Base-by-base conservation (phyloP, 345 rosid species). In the Acer saccharum region DNA sequence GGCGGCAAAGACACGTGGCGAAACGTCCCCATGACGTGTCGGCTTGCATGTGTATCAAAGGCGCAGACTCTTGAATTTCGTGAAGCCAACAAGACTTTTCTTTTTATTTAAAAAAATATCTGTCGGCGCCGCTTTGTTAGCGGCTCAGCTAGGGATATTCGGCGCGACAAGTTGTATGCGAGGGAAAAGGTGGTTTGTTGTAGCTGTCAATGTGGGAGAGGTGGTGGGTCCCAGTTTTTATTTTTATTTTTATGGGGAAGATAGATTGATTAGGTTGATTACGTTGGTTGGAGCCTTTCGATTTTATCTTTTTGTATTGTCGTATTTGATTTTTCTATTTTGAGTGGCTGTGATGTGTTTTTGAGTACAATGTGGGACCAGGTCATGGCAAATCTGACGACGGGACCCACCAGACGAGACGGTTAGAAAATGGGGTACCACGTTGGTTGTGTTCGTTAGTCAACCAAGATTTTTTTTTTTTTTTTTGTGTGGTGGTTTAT, bases 101-200 rank as follows among this genome's bases (percentile, higher is more conserved):
- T 1, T 2, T 6, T 35, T 35, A 35, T 35, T 8, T 20, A 27
- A 7, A 43, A 43, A 7, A 9, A 8, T 23, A 0, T n/a, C 17
- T 11, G 68, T 73, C 68, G 77, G 73, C 73, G 69, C 81, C 77
- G 68, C 43, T 65, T 72, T 7, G 3, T 1, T 2, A 62, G 69
- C 55, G 46, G 69, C 69, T 63, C 4, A 39, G 62, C 12, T 57
- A 13, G 27, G 64, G 7, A 20, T 17, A 65, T 52, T 64, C 35
- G 68, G 77, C 75, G 32, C 74, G 72, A 68, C 78, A 71, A 6
- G 65, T 57, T 11, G 75, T 57, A 71, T 35, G 65, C 65, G 46
- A 58, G 63, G 7, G 50, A 48, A 69, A 48, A 23, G 60, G 50
- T 7, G 0, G 50, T n/a, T 71, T 0, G 65, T 55, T 18, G 32